These are phyloP conservation scores for Emydomyces testavorans DNA, from an alignment of 2,329 filamentous ascomycete genomes.

Conservation along the genomic window DNA sequence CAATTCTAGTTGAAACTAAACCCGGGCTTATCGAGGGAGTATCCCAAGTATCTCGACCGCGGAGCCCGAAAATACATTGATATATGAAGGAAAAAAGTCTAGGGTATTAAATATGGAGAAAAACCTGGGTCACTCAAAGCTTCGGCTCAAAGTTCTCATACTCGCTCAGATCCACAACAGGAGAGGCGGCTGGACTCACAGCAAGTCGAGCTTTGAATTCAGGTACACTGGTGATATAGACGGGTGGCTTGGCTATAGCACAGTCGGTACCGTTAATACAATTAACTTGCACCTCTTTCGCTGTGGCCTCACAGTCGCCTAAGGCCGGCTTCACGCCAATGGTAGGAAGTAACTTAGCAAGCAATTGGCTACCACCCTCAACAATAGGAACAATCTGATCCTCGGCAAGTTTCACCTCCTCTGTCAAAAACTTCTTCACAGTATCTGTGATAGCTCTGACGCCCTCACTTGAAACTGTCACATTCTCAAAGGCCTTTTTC, in stretches of 20 bases:
- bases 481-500: constrained; percentile 33
- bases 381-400: constrained; percentile 41
- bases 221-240: constrained; percentile 64
- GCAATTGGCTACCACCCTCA: constrained; percentile 39
- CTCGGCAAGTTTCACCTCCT: constrained; percentile 39
- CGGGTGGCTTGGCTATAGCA: constrained; percentile 34
- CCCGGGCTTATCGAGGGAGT: too few species aligned
- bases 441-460: constrained; percentile 41
- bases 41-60: too few species aligned
- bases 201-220: constrained; percentile 66
- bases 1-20: too few species aligned
- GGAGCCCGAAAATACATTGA: too few species aligned
- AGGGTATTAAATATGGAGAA: background rate
- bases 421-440: constrained; percentile 42
- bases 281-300: constrained; percentile 25
- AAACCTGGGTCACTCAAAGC: constrained; percentile 42
- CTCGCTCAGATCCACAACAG: constrained; percentile 64
- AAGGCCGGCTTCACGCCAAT: constrained; percentile 34
- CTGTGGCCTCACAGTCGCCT: constrained; percentile 29
- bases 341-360: constrained; percentile 39
- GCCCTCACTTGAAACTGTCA: constrained; percentile 38
- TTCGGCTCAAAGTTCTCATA: constrained; percentile 82
- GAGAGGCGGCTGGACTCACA: constrained; percentile 59
- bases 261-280: constrained; percentile 21
- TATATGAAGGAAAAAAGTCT: too few species aligned